These are phyloP conservation scores for Cruciata laevipes DNA, from an alignment of 257 asterid genomes.

Conservation along the genomic window DNA sequence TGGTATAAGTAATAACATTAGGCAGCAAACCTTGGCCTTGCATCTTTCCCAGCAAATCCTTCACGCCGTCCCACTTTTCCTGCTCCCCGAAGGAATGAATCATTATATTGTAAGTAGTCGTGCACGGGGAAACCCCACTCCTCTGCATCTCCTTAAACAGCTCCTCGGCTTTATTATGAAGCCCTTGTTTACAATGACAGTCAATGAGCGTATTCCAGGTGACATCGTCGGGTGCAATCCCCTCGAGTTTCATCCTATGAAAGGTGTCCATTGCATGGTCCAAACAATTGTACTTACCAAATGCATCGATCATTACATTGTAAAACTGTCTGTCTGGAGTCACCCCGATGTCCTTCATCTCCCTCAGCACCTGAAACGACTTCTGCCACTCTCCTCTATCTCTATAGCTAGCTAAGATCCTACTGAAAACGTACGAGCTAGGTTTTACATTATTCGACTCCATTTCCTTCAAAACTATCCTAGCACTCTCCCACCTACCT, in stretches of 20 bases:
- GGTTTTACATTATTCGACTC: slow-evolving; percentile 68
- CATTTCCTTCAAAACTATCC: slow-evolving; percentile 85
- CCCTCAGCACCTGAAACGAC: slow-evolving; percentile 86
- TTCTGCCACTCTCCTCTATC: slow-evolving; percentile 97
- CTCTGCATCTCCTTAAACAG: slow-evolving; percentile 69
- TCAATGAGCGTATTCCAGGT: slow-evolving; percentile 94
- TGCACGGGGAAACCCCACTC: slow-evolving; percentile 64
- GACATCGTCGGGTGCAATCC: slow-evolving; percentile 69
- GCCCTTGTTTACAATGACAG: slow-evolving; percentile 82
- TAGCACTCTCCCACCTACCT: slow-evolving; percentile 93
- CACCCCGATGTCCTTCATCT: slow-evolving; percentile 79
- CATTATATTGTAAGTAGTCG: slow-evolving; percentile 85
- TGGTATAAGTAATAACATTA: slow-evolving; percentile 86
- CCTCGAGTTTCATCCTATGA: slow-evolving; percentile 72
- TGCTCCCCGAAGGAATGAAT: slow-evolving; percentile 70
- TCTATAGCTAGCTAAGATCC: slow-evolving; percentile 76
- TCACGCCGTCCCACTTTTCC: slow-evolving; percentile 86
- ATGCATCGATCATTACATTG: slow-evolving; percentile 84
- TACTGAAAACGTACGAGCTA: slow-evolving; percentile 56
- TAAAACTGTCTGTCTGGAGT: slow-evolving; percentile 73
- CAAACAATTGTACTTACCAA: slow-evolving; percentile 84
- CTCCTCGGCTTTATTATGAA: slow-evolving; percentile 51
- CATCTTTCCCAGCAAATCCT: slow-evolving; percentile 63
- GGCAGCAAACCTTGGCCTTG: slow-evolving; percentile 71
- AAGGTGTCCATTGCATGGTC: slow-evolving; percentile 81